Conservation (phyloP, 2,329 filamentous ascomycete species). For the Diaporthe citrichinensis region DNA sequence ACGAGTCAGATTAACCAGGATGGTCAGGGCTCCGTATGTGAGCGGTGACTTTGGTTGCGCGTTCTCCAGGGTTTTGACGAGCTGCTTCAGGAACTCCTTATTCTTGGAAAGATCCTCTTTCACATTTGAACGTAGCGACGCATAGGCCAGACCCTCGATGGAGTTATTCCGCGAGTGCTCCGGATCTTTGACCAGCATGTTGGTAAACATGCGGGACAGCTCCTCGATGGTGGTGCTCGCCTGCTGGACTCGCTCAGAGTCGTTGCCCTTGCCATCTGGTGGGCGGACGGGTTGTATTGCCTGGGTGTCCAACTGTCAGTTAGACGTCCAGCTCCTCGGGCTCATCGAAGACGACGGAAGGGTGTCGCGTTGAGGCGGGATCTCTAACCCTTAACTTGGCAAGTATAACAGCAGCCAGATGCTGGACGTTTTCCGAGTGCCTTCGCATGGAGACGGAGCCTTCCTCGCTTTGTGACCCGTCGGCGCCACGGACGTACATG, state of each 20-base stretch:
- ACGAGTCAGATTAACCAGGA: slow-evolving; percentile 86
- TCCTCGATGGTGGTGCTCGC: slow-evolving; percentile 75
- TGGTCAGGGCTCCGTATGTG: slow-evolving; percentile 88
- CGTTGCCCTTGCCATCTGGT: slow-evolving; percentile 52
- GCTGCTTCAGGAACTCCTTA: slow-evolving; percentile 74
- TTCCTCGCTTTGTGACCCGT: slow-evolving; percentile 67
- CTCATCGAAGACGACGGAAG: slow-evolving; percentile 38
- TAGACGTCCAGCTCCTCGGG: slow-evolving; percentile 54
- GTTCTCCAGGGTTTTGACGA: slow-evolving; percentile 75
- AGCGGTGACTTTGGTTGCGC: slow-evolving; percentile 76
- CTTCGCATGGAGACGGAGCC: slow-evolving; percentile 72
- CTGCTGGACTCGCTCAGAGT: slow-evolving; percentile 60
- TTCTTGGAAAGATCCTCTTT: slow-evolving; percentile 86
- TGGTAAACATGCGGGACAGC: slow-evolving; percentile 74
- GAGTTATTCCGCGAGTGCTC: slow-evolving; percentile 75
- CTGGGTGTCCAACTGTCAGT: slow-evolving; percentile 65
- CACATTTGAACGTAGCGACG: slow-evolving; percentile 86
- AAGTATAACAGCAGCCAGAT: slow-evolving; percentile 80
- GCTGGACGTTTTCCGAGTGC: slow-evolving; percentile 73
- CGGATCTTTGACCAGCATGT: slow-evolving; percentile 74
- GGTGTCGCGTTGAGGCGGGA: slow-evolving; percentile 44
- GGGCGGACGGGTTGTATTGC: slow-evolving; percentile 64
- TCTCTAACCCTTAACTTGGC: slow-evolving; percentile 76
- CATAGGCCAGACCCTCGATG: slow-evolving; percentile 92
- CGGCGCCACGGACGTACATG: slow-evolving; percentile 65